Percentiles rank a stretch among this genome's conserved stretches.
Evolutionary conservation across 129 eudicot genomes (phyloP).

Genomic region (Arctium lappa): DNA sequence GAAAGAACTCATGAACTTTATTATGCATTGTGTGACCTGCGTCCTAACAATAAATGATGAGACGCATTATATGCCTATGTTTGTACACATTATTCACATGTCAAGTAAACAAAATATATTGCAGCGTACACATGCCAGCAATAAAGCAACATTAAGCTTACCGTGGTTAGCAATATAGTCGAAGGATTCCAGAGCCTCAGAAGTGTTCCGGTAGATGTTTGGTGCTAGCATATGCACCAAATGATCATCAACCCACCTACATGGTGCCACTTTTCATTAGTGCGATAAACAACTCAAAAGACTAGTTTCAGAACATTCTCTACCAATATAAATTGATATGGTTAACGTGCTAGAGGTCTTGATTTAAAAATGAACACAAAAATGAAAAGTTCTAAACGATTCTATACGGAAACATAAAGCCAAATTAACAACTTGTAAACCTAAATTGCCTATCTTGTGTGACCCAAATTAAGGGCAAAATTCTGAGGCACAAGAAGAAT

Average conservation of each 20-base stretch:
- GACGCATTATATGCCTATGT: slow-evolving; percentile 4
- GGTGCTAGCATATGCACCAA: slow-evolving; percentile 68
- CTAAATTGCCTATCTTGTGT: not conserved
- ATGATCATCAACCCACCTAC: slow-evolving; percentile 75
- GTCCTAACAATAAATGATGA: not conserved
- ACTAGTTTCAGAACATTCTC: not conserved
- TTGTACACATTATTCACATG: not conserved
- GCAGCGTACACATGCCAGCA: not conserved
- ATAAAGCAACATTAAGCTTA: not conserved
- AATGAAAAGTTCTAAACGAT: not conserved
- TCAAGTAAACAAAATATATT: not conserved
- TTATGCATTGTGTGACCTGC: not conserved
- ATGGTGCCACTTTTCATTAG: slow-evolving; percentile 15
- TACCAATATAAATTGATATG: not conserved
- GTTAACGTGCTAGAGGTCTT: not conserved
- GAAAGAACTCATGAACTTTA: not conserved
- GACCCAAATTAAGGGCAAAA: not conserved
- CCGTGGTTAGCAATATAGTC: slow-evolving; percentile 14
- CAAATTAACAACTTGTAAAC: not conserved
- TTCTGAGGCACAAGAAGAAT: too few species aligned
- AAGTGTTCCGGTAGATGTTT: slow-evolving; percentile 56
- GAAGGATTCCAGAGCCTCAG: slow-evolving; percentile 69
- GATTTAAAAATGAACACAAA: not conserved
- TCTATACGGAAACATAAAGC: not conserved
- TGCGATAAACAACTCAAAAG: not conserved